These are phyloP conservation scores for Naganishia vaughanmartiniae DNA, from an alignment of 768 basidiomycete species.

Conservation along the genomic window DNA sequence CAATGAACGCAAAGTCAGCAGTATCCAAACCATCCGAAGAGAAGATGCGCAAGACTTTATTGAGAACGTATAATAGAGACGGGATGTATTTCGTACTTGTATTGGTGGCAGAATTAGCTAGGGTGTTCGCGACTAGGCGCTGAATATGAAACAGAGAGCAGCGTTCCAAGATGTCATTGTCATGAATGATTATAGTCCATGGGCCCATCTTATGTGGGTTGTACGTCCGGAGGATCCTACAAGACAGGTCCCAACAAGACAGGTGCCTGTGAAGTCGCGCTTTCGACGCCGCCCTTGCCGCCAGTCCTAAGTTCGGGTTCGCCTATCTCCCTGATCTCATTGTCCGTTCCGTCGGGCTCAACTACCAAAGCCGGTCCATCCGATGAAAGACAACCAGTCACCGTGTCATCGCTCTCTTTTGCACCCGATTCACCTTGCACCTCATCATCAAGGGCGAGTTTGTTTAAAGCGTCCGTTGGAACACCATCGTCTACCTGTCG, in stretches of 20 bases:
- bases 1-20: constrained; percentile 91
- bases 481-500: neutral
- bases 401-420: neutral
- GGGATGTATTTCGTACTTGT: neutral
- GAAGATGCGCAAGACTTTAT: constrained; percentile 94
- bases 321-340: neutral
- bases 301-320: neutral
- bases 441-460: neutral
- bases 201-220: neutral
- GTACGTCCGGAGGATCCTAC: neutral
- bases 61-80: constrained; percentile 54
- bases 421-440: neutral
- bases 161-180: neutral
- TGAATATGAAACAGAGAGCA: neutral
- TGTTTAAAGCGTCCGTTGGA: neutral
- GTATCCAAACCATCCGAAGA: constrained; percentile 77
- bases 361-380: neutral
- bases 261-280: neutral
- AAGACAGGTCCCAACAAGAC: neutral
- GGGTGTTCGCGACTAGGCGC: neutral
- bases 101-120: neutral
- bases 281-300: neutral
- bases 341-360: neutral
- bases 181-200: neutral
- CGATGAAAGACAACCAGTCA: neutral